Percentiles rank a stretch among this genome's conserved stretches.
Conservation (phyloP, 2,329 filamentous ascomycete species). For the Eurotiales sp. region DNA sequence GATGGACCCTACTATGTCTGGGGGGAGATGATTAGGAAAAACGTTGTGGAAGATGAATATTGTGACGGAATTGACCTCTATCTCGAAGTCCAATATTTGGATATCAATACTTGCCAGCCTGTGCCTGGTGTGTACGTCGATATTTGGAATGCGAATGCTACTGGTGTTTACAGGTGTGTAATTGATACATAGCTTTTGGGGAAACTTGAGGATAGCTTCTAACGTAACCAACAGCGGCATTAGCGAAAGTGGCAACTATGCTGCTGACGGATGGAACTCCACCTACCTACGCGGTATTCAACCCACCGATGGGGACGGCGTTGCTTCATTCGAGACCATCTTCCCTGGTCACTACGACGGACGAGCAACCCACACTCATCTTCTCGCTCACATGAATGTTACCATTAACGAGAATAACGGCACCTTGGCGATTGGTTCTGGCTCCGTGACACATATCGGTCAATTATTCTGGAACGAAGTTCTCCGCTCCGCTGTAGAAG, state of each 20-base stretch:
- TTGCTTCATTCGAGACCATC: conserved; percentile 47
- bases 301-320: conserved; percentile 44
- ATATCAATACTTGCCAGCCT: conserved; percentile 44
- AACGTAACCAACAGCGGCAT: no score
- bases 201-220: neutral
- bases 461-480: conserved; percentile 50
- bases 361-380: conserved; percentile 49
- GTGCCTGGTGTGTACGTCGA: conserved; percentile 39
- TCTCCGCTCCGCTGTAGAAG: conserved; percentile 43
- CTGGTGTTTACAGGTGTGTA: conserved; percentile 38
- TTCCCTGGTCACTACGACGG: conserved; percentile 48
- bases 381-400: conserved; percentile 42
- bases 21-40: conserved; percentile 40
- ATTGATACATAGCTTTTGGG: neutral
- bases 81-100: conserved; percentile 46
- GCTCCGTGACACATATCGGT: conserved; percentile 43
- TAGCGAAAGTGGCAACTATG: conserved; percentile 1
- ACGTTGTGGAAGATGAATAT: conserved; percentile 36
- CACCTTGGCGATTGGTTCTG: conserved; percentile 43
- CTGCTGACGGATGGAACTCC: conserved; percentile 27
- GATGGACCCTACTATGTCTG: conserved; percentile 46
- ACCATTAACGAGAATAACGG: conserved; percentile 44
- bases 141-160: conserved; percentile 48
- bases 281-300: conserved; percentile 51
- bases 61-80: conserved; percentile 39